Base-by-base conservation (phyloP, 805 yeast genomes). In the Starmera dryadoides region DNA sequence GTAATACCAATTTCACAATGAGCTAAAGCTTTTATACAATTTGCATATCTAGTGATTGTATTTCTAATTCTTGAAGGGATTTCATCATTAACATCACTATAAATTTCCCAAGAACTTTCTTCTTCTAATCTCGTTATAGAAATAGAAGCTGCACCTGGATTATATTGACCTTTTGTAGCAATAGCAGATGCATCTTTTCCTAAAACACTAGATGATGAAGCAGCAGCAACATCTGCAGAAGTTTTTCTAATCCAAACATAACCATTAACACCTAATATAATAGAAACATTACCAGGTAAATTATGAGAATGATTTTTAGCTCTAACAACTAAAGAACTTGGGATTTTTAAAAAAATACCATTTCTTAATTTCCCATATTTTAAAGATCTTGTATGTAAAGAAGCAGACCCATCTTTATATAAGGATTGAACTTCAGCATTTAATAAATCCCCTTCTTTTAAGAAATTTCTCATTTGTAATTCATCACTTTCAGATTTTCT, bases 401-500 rank as follows among this genome's bases (percentile, higher is more conserved):
- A 81, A 0, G 96, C 97, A 46, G 87, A 76, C 17, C 98, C 98
- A 59, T 88, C 96, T 48, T 77, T 79, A 59, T 76, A 91, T 31
- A 89, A 68, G 14, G 86, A 79, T 64, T 94, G 98, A 15, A 93
- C 96, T 61, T 93, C 99, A 33, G 97, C 96, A 57, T 93, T 93
- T 43, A 93, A 68, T 44, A 94, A 68, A 60, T 93, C 98, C 14
- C 98, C 98, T 55, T 94, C 99, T 57, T 93, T 93, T 50, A 93
- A 66, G 53, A 89, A 86, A 49, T 75, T 77, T 53, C 98, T 75
- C 99, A 94, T 93, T 57, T 91, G 96, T 47, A 93, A 69, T 64
- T 93, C 98, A 65, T 93, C 99, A 47, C 84, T 79, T 56, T 94
- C 98, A 26, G 89, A 79, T 59, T 94, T 93, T 55, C 98, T 75